Evolutionary conservation across 2,329 filamentous ascomycete species (phyloP).

Genomic region (Ophiostoma ulmi): DNA sequence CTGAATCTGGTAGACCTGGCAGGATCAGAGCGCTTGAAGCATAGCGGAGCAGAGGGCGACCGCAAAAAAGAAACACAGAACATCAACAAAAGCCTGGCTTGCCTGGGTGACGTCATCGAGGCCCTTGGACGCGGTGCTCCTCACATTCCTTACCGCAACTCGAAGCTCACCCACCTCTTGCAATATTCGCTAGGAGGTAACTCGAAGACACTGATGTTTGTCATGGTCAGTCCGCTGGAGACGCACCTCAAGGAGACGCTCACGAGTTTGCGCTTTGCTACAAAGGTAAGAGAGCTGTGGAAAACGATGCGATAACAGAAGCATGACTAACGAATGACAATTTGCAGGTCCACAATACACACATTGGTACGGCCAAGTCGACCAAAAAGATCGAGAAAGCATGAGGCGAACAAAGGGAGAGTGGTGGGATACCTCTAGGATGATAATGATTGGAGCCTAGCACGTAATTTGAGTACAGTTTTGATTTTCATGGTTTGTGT

Average conservation of each 20-base stretch:
- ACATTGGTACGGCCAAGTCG: conserved; percentile 82
- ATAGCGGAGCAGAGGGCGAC: conserved; percentile 80
- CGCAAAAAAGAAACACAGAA: conserved; percentile 90
- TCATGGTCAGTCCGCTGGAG: conserved; percentile 92
- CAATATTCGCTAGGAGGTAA: conserved; percentile 94
- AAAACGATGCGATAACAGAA: neutral
- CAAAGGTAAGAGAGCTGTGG: conserved; percentile 58
- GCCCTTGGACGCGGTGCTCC: conserved; percentile 78
- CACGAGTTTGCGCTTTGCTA: conserved; percentile 92
- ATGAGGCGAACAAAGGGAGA: neutral
- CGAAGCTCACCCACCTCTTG: conserved; percentile 90
- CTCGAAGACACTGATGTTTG: conserved; percentile 97
- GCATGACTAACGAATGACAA: neutral
- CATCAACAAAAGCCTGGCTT: conserved; percentile 93
- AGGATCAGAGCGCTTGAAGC: conserved; percentile 83
- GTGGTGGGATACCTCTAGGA: neutral
- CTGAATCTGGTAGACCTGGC: conserved; percentile 94
- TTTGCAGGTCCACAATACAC: conserved; percentile 71
- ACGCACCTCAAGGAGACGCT: conserved; percentile 87
- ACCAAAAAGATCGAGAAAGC: conserved; percentile 51
- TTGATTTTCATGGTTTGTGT: neutral
- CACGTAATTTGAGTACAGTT: neutral
- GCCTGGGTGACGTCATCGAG: conserved; percentile 88
- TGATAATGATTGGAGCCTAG: neutral
- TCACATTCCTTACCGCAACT: conserved; percentile 92